Percentiles rank a stretch among this genome's conserved stretches.
Conservation (phyloP, 2,329 filamentous ascomycete species). For the Waltergamsia citrina region DNA sequence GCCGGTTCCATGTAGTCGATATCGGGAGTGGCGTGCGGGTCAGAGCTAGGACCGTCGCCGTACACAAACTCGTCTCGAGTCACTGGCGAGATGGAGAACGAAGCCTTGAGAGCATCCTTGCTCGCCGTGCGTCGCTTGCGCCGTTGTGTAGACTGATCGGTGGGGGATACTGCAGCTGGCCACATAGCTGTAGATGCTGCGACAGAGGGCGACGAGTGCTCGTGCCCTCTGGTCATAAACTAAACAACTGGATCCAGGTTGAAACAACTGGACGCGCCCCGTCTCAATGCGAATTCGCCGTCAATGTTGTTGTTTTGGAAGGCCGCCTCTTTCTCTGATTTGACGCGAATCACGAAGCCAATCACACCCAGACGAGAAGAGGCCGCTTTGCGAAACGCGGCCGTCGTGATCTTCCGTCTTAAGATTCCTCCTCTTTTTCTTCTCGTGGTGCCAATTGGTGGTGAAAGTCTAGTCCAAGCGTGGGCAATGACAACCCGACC, state of each 20-base stretch:
- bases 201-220: slow-evolving; percentile 6
- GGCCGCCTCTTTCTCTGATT: no score
- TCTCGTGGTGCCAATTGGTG: no score
- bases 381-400: no score
- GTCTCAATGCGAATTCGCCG: no score
- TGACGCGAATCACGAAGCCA: no score
- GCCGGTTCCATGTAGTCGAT: slow-evolving; percentile 42
- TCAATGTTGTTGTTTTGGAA: no score
- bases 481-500: no score
- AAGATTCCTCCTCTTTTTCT: no score
- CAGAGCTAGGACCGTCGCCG: background rate
- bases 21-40: slow-evolving; percentile 9
- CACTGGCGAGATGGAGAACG: slow-evolving; percentile 2
- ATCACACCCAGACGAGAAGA: no score
- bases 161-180: background rate
- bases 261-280: no score
- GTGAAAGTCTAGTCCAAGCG: no score
- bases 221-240: slow-evolving; percentile 5
- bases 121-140: slow-evolving; percentile 8
- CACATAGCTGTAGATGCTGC: background rate
- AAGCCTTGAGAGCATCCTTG: slow-evolving; percentile 7
- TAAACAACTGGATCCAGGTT: slow-evolving; percentile 1
- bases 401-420: no score
- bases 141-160: background rate
- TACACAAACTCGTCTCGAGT: background rate